Evolutionary conservation across 2,329 filamentous ascomycete genomes (phyloP), one percentile per base, ranked within the genome.

Genomic region (Xylariaceae sp.): DNA sequence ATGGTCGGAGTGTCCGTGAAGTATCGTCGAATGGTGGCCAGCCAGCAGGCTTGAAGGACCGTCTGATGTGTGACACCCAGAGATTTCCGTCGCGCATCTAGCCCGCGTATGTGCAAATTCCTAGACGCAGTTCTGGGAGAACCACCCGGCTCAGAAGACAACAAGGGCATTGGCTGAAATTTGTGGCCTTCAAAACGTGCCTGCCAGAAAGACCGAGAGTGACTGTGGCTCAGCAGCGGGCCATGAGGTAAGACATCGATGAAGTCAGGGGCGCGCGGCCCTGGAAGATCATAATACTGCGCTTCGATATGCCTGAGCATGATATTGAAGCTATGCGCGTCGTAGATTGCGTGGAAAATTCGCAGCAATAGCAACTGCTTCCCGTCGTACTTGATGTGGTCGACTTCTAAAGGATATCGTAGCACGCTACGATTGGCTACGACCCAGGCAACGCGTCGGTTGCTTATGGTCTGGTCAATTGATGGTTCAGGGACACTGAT

Each of bases 331-430:
- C 89, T 91, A 49, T 78, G 84, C 2, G 89, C 90, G 62, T 96
- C 90, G 53, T 96, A 96, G 0, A 95, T 62, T 0, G 78, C 89
- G 59, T 96, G 90, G 63, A 95, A 95, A 1, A 94, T 81, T 34
- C 85, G 76, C 2, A 95, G 54, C 2, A 72, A 64, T 24, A 95
- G 63, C 0, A 71, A 48, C 6, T 54, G 53, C 2, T 50, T 52
- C 1, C 48, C 49, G 1, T 43, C 39, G 4, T 56, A 36, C 1
- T 50, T 42, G 2, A 78, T 45, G 0, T 74, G 41, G 1, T 74
- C 56, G 2, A 81, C 47, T 39, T 80, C 69, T 4, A 85, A 58
- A 0, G 83, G 83, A 6, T 60, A 63, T 2, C 54, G 51, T 1
- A 85, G 47, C 3, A 76, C 63, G 1, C 64, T 57, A 4, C 59